These are phyloP conservation scores for Xylaria sp. DNA, from an alignment of 2,329 filamentous ascomycete genomes.

Conservation along the genomic window DNA sequence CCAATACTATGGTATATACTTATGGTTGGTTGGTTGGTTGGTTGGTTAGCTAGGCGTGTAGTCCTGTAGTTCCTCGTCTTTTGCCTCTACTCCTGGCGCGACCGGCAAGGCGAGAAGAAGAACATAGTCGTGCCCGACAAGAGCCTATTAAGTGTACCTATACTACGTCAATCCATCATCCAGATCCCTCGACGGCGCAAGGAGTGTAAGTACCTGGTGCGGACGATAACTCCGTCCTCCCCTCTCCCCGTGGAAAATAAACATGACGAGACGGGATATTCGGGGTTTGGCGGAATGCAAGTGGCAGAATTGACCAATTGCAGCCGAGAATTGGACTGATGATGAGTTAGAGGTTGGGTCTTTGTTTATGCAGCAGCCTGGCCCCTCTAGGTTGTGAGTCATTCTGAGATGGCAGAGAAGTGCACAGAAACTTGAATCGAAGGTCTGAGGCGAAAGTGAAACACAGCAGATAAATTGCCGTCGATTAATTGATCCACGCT, in stretches of 20 bases:
- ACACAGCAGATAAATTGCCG: constrained; percentile 12
- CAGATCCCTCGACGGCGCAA: not conserved
- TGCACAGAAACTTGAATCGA: constrained; percentile 26
- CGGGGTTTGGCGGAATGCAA: constrained; percentile 26
- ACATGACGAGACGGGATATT: constrained; percentile 24
- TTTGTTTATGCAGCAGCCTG: constrained; percentile 33
- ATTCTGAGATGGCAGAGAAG: constrained; percentile 39
- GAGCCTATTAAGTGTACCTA: too few relatives aligned
- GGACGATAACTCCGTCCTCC: not conserved
- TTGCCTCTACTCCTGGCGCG: not conserved
- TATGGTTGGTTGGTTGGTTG: not conserved
- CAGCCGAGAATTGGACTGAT: constrained; percentile 37
- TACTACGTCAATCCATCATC: not conserved
- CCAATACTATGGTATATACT: too few relatives aligned
- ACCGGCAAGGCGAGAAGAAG: constrained; percentile 31
- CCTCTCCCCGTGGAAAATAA: not conserved
- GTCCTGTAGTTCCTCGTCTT: not conserved
- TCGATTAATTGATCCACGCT: constrained; percentile 24
- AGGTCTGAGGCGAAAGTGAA: constrained; percentile 29
- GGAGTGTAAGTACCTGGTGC: not conserved
- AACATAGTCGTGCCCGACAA: not conserved
- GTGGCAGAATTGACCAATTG: constrained; percentile 45
- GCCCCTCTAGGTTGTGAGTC: constrained; percentile 40
- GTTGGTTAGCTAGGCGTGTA: not conserved
- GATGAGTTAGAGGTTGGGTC: constrained; percentile 19